Evolutionary conservation across 148 eudicot species (phyloP).

Genomic region (Limonium bicolor): DNA sequence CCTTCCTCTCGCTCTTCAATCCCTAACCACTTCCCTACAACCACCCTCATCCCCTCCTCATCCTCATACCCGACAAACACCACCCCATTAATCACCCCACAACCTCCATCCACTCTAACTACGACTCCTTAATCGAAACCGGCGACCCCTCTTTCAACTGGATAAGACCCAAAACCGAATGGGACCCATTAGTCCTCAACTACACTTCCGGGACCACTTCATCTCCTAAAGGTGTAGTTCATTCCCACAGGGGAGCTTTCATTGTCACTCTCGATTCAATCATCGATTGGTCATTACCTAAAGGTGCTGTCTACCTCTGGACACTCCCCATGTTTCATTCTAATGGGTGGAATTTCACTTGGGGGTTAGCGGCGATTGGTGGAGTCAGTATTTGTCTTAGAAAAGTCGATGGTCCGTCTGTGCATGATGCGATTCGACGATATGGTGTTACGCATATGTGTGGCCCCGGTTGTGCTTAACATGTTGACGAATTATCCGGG

Average conservation of each 20-base stretch:
- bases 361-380: slow-evolving; percentile 40
- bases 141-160: slow-evolving; percentile 27
- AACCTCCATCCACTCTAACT: background rate
- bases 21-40: slow-evolving; percentile 17
- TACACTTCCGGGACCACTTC: slow-evolving; percentile 46
- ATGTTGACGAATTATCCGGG: slow-evolving; percentile 10
- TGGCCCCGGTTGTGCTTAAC: slow-evolving; percentile 23
- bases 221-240: slow-evolving; percentile 35
- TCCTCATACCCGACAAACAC: slow-evolving; percentile 13
- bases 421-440: slow-evolving; percentile 11
- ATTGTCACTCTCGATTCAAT: slow-evolving; percentile 18
- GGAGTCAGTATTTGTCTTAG: slow-evolving; percentile 28
- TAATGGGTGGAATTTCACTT: slow-evolving; percentile 35
- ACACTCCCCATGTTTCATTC: slow-evolving; percentile 45
- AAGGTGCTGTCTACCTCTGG: slow-evolving; percentile 31
- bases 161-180: slow-evolving; percentile 24
- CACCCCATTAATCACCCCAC: background rate
- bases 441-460: slow-evolving; percentile 37
- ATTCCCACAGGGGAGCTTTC: slow-evolving; percentile 25
- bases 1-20: slow-evolving; percentile 8
- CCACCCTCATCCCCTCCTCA: slow-evolving; percentile 2
- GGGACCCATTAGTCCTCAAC: slow-evolving; percentile 29
- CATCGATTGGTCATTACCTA: slow-evolving; percentile 20
- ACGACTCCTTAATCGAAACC: slow-evolving; percentile 13
- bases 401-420: slow-evolving; percentile 14